Evolutionary conservation across 768 basidiomycete species (phyloP).

Genomic region (Tubosaeta sp.): DNA sequence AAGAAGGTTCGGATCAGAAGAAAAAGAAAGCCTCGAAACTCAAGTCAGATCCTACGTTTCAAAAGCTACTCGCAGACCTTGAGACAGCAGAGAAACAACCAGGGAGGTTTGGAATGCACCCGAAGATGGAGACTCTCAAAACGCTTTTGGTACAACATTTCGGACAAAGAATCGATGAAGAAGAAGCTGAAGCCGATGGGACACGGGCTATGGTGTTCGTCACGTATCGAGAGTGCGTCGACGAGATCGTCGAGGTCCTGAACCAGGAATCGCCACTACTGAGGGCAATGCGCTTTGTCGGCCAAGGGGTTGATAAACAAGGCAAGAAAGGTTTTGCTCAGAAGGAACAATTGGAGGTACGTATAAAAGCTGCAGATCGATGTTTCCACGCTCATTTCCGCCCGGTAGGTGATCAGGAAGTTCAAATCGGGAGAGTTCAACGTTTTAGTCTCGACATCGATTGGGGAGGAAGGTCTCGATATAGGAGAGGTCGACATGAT

Average conservation of each 20-base stretch:
- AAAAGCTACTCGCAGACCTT: conserved; percentile 63
- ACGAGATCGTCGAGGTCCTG: conserved; percentile 81
- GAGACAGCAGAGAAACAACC: conserved; percentile 46
- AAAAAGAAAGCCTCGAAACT: conserved; percentile 44
- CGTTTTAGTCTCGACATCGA: conserved; percentile 90
- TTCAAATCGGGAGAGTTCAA: conserved; percentile 90
- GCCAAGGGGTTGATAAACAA: conserved; percentile 80
- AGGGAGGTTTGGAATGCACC: conserved; percentile 63
- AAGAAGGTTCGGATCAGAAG: conserved; percentile 25
- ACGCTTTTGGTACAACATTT: conserved; percentile 79
- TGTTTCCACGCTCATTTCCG: conserved; percentile 6
- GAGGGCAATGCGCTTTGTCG: conserved; percentile 82
- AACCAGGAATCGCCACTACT: conserved; percentile 75
- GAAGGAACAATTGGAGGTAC: conserved; percentile 85
- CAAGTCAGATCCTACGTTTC: conserved; percentile 54
- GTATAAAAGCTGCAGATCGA: not conserved
- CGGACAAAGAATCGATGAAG: conserved; percentile 30
- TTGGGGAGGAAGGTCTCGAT: conserved; percentile 97
- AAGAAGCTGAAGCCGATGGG: conserved; percentile 11
- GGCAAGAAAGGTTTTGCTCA: conserved; percentile 88
- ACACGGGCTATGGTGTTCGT: conserved; percentile 94
- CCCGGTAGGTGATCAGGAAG: conserved; percentile 66
- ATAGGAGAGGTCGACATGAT: conserved; percentile 98
- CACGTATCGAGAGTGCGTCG: conserved; percentile 84
- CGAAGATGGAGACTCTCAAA: conserved; percentile 87